Evolutionary conservation across 768 basidiomycete species (phyloP), one percentile per base, ranked within the genome.

Genomic region (Xanthoconium stramineum): DNA sequence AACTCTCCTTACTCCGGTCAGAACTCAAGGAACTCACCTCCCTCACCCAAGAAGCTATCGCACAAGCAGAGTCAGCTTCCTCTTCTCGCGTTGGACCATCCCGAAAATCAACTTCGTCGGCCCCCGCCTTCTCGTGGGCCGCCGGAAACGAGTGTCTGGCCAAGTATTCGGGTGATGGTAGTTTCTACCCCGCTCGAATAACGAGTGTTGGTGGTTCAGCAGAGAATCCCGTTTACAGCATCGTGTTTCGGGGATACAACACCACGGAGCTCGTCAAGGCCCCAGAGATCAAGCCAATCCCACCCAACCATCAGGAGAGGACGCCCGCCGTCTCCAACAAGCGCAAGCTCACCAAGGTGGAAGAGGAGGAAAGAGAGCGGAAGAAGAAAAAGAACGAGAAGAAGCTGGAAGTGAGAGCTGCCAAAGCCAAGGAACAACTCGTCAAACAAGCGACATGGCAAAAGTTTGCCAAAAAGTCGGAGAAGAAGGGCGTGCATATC

Each of bases 371-470:
- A 74, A 80, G 84, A 71, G 93, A 94, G 62, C 76, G 73, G 71
- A 94, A 93, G 83, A 91, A 91, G 81, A 94, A 94, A 78, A 93
- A 92, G 78, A 94, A 93, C 66, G 93, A 94, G 78, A 94, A 94
- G 78, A 94, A 94, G 73, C 61, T 91, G 40, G 93, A 94, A 76
- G 81, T 76, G 17, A 84, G 81, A 65, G 91, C 91, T 36, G 81
- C 84, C 10, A 95, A 95, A 73, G 89, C 91, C 11, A 91, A 93
- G 71, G 93, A 95, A 68, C 93, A 95, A 75, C 78, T 75, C 33
- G 78, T 77, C 59, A 92, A 93, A 74, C 91, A 94, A 74, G 83
- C 83, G 56, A 85, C 85, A 44, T 96, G 93, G 93, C 91, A 94
- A 75, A 91, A 91, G 75, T 96, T 96, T 76, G 86, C 93, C 20